Percentiles rank a stretch among this genome's conserved stretches.
Evolutionary conservation across 768 basidiomycete genomes (phyloP).

Genomic region (Mycena leptocephala): DNA sequence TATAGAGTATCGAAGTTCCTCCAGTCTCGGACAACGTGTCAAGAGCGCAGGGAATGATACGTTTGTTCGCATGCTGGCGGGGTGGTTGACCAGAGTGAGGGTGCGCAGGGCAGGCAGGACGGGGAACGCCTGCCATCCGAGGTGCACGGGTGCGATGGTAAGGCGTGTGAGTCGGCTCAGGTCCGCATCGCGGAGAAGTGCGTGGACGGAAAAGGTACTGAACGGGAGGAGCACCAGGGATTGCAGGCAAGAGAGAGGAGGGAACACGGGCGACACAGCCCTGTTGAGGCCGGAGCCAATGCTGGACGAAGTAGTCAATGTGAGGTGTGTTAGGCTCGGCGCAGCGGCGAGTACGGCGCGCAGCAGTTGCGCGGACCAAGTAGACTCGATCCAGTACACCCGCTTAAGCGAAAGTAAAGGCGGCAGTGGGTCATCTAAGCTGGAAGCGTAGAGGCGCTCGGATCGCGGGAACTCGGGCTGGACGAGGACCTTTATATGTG

Average conservation of each 20-base stretch:
- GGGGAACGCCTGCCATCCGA: background rate
- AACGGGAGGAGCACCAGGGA: background rate
- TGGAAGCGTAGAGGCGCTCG: background rate
- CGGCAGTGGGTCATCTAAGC: background rate
- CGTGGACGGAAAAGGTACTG: background rate
- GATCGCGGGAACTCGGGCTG: slow-evolving; percentile 24
- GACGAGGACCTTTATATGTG: slow-evolving; percentile 14
- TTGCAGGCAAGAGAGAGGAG: background rate
- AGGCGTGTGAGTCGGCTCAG: background rate
- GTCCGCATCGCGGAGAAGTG: background rate
- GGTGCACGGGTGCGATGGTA: background rate
- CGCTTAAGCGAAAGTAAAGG: slow-evolving; percentile 2
- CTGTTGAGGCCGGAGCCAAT: background rate
- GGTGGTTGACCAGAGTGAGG: background rate
- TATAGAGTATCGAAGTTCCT: background rate
- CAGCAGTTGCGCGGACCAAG: background rate
- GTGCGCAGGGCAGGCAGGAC: background rate
- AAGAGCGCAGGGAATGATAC: background rate
- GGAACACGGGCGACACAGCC: background rate
- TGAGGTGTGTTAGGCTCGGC: slow-evolving; percentile 20
- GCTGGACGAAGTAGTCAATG: background rate
- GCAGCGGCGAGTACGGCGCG: slow-evolving; percentile 13
- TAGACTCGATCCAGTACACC: slow-evolving; percentile 26
- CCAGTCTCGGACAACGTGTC: background rate
- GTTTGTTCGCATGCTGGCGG: background rate